Evolutionary conservation across 352 stramenopile species (phyloP).

Genomic region (Phytopythium delawarense): DNA sequence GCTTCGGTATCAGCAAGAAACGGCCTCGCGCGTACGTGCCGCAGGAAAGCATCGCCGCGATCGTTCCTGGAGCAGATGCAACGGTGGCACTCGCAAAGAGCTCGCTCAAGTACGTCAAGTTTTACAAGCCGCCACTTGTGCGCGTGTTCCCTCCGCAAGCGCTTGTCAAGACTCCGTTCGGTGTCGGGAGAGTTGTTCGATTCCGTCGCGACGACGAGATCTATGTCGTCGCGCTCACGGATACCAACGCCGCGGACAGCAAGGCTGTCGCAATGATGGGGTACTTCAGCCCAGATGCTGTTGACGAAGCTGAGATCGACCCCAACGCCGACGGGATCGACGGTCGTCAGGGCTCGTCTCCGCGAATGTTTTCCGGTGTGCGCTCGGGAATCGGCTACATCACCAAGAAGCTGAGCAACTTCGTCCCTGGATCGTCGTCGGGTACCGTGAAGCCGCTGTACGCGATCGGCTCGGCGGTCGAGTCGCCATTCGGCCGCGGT

Average conservation of each 20-base stretch:
- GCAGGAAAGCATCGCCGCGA: slow-evolving; percentile 46
- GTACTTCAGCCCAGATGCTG: slow-evolving; percentile 45
- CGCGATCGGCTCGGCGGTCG: slow-evolving; percentile 45
- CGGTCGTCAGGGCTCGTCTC: slow-evolving; percentile 35
- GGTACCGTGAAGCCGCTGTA: slow-evolving; percentile 38
- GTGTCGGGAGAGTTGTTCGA: slow-evolving; percentile 52
- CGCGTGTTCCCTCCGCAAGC: slow-evolving; percentile 45
- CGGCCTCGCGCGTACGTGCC: slow-evolving; percentile 51
- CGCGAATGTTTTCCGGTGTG: slow-evolving; percentile 70
- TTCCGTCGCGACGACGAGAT: slow-evolving; percentile 71
- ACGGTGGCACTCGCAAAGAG: slow-evolving; percentile 24
- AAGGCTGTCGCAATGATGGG: slow-evolving; percentile 18
- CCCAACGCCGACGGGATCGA: slow-evolving; percentile 25
- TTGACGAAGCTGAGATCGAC: slow-evolving; percentile 16
- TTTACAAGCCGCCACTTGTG: slow-evolving; percentile 34
- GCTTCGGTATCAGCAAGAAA: slow-evolving; percentile 23
- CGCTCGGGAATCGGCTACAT: slow-evolving; percentile 73
- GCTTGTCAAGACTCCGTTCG: slow-evolving; percentile 75
- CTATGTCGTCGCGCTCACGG: slow-evolving; percentile 52
- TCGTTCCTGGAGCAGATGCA: slow-evolving; percentile 13
- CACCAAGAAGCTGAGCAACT: slow-evolving; percentile 74
- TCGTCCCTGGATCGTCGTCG: slow-evolving; percentile 41
- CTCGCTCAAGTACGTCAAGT: slow-evolving; percentile 54
- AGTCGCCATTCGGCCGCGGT: slow-evolving; percentile 73
- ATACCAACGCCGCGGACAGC: slow-evolving; percentile 1